Conservation (phyloP, 768 basidiomycete species). For the Inosperma sp. region DNA sequence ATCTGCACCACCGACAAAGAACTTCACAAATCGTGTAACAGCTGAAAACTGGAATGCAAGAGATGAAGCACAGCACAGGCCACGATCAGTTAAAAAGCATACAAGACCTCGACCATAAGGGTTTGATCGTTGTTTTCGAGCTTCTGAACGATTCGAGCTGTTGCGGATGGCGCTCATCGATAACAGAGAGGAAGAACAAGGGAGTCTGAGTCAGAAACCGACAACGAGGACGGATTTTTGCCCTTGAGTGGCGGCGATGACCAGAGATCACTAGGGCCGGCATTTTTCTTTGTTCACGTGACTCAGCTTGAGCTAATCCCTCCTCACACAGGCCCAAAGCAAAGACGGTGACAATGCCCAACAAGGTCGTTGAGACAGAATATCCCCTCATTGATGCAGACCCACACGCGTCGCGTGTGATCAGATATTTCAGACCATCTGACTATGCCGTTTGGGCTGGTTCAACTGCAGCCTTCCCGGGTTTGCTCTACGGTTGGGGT, state of each 20-base stretch:
- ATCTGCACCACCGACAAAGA: neutral
- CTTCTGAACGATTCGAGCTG: slow-evolving; percentile 35
- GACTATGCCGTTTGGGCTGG: slow-evolving; percentile 87
- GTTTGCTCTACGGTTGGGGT: slow-evolving; percentile 82
- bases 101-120: slow-evolving; percentile 44
- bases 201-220: slow-evolving; percentile 15
- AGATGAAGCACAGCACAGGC: neutral
- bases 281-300: slow-evolving; percentile 33
- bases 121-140: slow-evolving; percentile 29
- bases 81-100: slow-evolving; percentile 2
- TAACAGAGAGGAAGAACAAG: slow-evolving; percentile 9
- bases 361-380: slow-evolving; percentile 51
- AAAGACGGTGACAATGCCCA: slow-evolving; percentile 38
- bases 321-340: slow-evolving; percentile 24
- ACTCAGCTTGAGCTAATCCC: slow-evolving; percentile 19
- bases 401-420: slow-evolving; percentile 82
- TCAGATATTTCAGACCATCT: slow-evolving; percentile 81
- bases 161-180: slow-evolving; percentile 56
- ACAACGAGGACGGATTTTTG: slow-evolving; percentile 14
- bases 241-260: neutral
- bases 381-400: slow-evolving; percentile 94
- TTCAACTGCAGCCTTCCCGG: slow-evolving; percentile 76
- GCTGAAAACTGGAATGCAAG: slow-evolving; percentile 5
- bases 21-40: slow-evolving; percentile 7
- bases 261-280: slow-evolving; percentile 30